Evolutionary conservation across 2,329 filamentous ascomycete genomes (phyloP), one percentile per base, ranked within the genome.

Genomic region (Didymella glomerata): DNA sequence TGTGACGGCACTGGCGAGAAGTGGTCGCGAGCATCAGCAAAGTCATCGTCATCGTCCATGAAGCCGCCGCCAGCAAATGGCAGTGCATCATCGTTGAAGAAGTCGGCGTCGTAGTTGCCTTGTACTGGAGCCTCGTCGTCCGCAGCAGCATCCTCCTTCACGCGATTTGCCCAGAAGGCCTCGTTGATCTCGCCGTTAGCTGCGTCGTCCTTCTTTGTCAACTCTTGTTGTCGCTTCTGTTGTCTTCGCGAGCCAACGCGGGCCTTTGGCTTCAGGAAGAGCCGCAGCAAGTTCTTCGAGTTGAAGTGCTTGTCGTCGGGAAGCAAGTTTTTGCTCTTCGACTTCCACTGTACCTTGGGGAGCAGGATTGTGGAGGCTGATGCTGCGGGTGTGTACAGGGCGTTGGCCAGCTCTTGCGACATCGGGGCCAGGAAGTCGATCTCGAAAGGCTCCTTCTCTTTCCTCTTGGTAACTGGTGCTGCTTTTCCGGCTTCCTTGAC

Each of bases 301-400:
- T 93, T 97, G 82, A 99, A 98, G 76, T 98, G 93, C 78, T 97
- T 97, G 79, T 99, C 95, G 72, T 99, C 95, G 2, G 96, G 94
- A 4, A 99, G 86, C 3, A 99, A 84, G 74, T 99, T 97, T 48
- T 92, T 87, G 1, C 90, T 93, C 78, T 96, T 97, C 38, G 92
- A 95, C 76, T 92, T 95, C 92, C 94, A 96, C 77, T 98, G 93
- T 66, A 93, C 92, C 81, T 96, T 97, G 18, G 94, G 90, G 66
- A 99, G 77, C 46, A 88, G 92, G 67, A 98, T 96, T 38, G 88
- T 85, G 4, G 90, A 86, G 74, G 93, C 96, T 51, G 89, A 92
- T 18, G 88, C 84, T 7, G 94, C 92, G 58, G 89, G 88, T 0
- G 90, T 95, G 77, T 94, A 93, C 32, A 98, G 87, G 18, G 88